Evolutionary conservation across 441 rosid species (phyloP).

Genomic region (Pelargonium citronellum): DNA sequence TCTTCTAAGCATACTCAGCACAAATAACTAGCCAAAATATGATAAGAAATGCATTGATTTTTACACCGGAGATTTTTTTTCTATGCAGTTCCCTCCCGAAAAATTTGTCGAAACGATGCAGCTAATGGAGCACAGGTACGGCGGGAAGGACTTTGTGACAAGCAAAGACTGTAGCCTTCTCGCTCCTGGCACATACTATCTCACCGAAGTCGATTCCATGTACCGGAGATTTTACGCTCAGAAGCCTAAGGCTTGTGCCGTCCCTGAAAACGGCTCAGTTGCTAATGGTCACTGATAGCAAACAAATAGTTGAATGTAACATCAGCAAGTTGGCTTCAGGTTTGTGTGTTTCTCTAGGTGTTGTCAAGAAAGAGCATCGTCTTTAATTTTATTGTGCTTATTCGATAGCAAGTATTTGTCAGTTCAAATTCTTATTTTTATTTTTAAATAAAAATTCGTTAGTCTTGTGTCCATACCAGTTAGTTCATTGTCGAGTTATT

Average conservation of each 20-base stretch:
- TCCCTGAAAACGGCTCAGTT: constrained; percentile 15
- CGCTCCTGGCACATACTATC: constrained; percentile 29
- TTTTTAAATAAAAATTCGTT: not conserved
- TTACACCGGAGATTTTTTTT: constrained; percentile 18
- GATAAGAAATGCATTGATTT: constrained; percentile 42
- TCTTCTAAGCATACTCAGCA: too few relatives aligned
- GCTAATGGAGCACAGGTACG: constrained; percentile 94
- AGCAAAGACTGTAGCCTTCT: constrained; percentile 80
- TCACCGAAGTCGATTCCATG: constrained; percentile 4
- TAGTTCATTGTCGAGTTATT: not conserved
- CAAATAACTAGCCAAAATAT: not conserved
- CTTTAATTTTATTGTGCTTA: not conserved
- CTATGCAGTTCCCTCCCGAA: constrained; percentile 71
- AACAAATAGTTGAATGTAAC: constrained; percentile 17
- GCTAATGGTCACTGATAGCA: constrained; percentile 27
- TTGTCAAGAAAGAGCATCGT: not conserved
- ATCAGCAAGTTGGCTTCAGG: constrained; percentile 48
- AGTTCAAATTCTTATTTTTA: not conserved
- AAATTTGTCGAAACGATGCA: constrained; percentile 79
- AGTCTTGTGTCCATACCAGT: not conserved
- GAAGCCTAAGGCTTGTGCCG: constrained; percentile 9
- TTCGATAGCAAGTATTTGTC: not conserved
- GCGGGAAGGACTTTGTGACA: constrained; percentile 84
- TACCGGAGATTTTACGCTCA: constrained; percentile 30
- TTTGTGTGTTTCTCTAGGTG: constrained; percentile 3